phyloP scores from a whole-genome alignment of 2,329 filamentous ascomycete genomes.

The Fusarium hostae region DNA sequence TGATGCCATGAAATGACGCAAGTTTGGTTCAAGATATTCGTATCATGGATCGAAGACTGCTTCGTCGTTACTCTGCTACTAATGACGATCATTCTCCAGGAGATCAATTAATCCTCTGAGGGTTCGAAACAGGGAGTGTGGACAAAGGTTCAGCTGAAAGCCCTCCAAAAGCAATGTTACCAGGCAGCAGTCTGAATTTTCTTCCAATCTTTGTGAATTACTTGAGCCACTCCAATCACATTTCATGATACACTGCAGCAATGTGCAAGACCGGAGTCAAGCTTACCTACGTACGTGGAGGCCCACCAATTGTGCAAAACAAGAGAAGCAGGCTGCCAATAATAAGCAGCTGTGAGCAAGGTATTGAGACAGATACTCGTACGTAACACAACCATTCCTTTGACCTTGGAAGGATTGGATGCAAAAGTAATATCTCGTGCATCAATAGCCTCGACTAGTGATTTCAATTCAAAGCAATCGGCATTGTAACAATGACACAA shows the following conservation, averaged over 20 bases:
- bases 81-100: not conserved
- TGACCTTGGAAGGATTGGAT: not conserved
- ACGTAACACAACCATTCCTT: not conserved
- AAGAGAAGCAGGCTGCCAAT: not conserved
- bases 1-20: not conserved
- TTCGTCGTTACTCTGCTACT: not conserved
- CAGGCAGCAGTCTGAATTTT: not conserved
- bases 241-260: not conserved
- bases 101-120: not conserved
- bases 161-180: not conserved
- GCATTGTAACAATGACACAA: not conserved
- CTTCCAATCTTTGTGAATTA: not conserved
- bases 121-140: not conserved
- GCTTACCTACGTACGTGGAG: too few relatives aligned
- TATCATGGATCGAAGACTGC: not conserved
- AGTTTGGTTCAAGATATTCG: not conserved
- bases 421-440: not conserved
- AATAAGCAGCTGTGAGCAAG: not conserved
- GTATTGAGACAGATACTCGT: not conserved
- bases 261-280: not conserved
- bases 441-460: not conserved
- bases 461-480: not conserved
- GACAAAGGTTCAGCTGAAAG: not conserved
- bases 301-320: not conserved
- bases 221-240: not conserved